Evolutionary conservation across 2,329 filamentous ascomycete species (phyloP).

Genomic region (Geosmithia flava): DNA sequence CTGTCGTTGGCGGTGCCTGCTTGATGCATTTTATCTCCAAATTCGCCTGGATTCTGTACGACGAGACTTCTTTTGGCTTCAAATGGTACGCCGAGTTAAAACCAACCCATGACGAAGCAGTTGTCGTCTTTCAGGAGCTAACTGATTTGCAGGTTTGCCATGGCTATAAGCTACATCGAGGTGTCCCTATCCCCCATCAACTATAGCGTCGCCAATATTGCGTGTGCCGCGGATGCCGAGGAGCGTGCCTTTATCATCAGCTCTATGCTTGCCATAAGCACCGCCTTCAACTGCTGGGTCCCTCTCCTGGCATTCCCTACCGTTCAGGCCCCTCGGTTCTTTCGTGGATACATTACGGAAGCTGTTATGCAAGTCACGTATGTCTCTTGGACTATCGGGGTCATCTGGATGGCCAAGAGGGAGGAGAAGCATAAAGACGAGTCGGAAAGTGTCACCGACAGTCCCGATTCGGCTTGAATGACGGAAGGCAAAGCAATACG

Average conservation of each 20-base stretch:
- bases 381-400: slow-evolving; percentile 3
- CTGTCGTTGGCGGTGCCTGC: neutral
- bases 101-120: too few species aligned
- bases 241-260: neutral
- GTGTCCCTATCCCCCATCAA: neutral
- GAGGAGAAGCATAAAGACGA: neutral
- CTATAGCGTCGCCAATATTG: neutral
- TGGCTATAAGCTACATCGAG: neutral
- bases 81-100: neutral
- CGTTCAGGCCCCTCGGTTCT: slow-evolving; percentile 14
- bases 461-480: neutral
- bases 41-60: neutral
- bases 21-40: neutral
- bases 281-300: slow-evolving; percentile 23
- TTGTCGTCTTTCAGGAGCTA: neutral
- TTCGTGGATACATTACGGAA: slow-evolving; percentile 11
- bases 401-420: slow-evolving; percentile 3
- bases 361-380: slow-evolving; percentile 5
- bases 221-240: neutral
- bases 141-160: neutral
- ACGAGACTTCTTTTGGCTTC: neutral
- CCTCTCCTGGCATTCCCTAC: slow-evolving; percentile 16
- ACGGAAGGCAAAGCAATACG: too few species aligned
- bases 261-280: slow-evolving; percentile 24
- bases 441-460: neutral